Percentiles rank a stretch among this genome's conserved stretches.
These are phyloP conservation scores for Cicer cuneatum DNA, from an alignment of 306 rosid species.

Conservation along the genomic window DNA sequence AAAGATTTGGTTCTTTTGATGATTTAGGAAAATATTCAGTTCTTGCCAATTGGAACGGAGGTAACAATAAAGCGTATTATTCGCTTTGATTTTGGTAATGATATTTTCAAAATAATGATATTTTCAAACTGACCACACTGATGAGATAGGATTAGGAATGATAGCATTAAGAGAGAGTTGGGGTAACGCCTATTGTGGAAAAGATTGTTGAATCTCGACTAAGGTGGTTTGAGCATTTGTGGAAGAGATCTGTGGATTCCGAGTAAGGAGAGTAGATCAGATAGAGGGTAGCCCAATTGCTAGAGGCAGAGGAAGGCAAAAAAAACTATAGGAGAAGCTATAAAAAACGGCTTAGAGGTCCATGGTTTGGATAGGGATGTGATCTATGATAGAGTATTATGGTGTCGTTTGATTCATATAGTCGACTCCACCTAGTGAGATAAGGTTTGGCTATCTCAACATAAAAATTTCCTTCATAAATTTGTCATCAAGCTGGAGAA, in stretches of 20 bases:
- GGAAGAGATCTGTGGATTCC: background rate
- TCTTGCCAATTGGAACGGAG: slow-evolving; percentile 20
- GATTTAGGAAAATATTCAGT: slow-evolving; percentile 12
- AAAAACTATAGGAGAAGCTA: background rate
- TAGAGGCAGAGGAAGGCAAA: background rate
- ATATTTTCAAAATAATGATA: background rate
- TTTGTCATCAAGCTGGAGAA: background rate
- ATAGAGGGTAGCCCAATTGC: background rate
- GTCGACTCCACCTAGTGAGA: background rate
- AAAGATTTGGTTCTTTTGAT: background rate
- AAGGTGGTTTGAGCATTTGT: background rate
- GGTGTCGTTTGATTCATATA: background rate
- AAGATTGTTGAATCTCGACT: background rate
- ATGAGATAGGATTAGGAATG: background rate
- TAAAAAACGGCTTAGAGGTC: background rate
- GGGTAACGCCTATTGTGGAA: background rate
- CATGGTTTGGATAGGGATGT: background rate
- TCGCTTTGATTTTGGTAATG: background rate
- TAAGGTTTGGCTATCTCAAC: background rate
- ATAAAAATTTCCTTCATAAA: background rate
- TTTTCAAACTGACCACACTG: background rate
- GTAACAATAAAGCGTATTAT: background rate
- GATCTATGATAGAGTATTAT: background rate
- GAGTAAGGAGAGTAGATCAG: background rate
- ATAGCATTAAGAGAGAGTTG: background rate